Conservation (phyloP, 441 rosid genomes). For the Bruguiera hainesii region DNA sequence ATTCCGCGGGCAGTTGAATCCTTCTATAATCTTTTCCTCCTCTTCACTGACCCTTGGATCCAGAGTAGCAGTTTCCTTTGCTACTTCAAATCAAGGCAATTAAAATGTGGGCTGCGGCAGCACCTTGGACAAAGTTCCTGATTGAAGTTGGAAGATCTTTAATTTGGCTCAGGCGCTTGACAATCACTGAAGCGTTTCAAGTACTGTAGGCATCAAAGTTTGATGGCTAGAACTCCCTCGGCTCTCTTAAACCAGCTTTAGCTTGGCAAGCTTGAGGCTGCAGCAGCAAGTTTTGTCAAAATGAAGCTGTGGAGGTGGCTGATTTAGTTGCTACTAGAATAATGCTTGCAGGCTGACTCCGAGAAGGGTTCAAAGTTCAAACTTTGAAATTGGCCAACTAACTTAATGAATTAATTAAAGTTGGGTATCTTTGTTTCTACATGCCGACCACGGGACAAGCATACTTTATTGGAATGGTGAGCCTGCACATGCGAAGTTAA, state of each 20-base stretch:
- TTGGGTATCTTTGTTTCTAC: not conserved
- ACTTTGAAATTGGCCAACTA: conserved; percentile 6
- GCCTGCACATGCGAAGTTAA: not conserved
- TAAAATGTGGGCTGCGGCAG: not conserved
- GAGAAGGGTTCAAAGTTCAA: conserved; percentile 7
- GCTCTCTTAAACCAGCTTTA: not conserved
- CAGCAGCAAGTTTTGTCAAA: not conserved
- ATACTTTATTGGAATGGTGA: no score
- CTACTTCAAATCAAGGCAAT: not conserved
- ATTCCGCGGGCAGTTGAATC: not conserved
- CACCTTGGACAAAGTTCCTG: not conserved
- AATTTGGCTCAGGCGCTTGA: no score
- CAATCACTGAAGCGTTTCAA: not conserved
- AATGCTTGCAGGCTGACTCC: not conserved
- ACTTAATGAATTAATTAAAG: not conserved
- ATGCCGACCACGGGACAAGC: not conserved
- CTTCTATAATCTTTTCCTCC: not conserved
- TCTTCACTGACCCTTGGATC: not conserved
- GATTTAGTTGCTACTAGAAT: not conserved
- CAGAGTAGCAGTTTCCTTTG: not conserved
- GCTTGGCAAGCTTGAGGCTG: not conserved
- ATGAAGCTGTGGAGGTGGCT: not conserved
- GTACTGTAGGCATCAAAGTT: no score
- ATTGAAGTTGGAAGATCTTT: no score
- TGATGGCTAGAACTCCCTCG: no score